Evolutionary conservation across 495 filamentous ascomycete genomes (phyloP), one percentile per base, ranked within the genome.

Genomic region (Copromyces sp.): DNA sequence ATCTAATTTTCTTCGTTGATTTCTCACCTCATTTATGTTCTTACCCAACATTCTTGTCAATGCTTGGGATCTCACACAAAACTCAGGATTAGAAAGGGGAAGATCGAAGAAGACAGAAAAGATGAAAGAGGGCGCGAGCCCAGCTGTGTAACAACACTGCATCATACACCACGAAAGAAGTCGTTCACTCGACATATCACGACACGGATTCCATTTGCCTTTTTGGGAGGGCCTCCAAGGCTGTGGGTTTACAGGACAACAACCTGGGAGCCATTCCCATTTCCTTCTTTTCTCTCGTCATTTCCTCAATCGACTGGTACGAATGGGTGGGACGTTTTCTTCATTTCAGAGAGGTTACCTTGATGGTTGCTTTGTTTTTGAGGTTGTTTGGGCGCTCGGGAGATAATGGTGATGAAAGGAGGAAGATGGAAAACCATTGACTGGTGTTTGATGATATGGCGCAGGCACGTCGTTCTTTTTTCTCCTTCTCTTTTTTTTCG

Each of bases 1-100:
- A 84, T 86, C 69, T 86, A 73, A 84, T 45, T 65, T 74, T 40
- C 37, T 29, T 44, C 20, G 35, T 39, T 24, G 3, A 7, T 68
- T 16, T n/a, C 29, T 42, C 9, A 47, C 29, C 32, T 44, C 68
- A 29, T 61, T 42, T 32, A 39, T 8, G 16, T 37, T 47, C 41
- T 39, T 24, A 24, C 29, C 16, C 35, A 9, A 37, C 70, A 29
- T 68, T 29, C 44, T 39, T 16, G 29, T 37, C 44, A 38, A 6
- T 53, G 24, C 47, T 59, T 11, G 20, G 5, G 2, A 69, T 69
- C 41, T 37, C 65, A 70, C 37, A 39, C 12, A 53, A 41, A 37
- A 39, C 70, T 59, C 72, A 68, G n/a, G 39, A 39, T 70, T 35
- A 65, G 47, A 44, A 44, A 70, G 65, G 37, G 20, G 41, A 53